Base-by-base conservation (phyloP, 1,284 basidiomycete genomes). In the Volvariella volvacea region DNA sequence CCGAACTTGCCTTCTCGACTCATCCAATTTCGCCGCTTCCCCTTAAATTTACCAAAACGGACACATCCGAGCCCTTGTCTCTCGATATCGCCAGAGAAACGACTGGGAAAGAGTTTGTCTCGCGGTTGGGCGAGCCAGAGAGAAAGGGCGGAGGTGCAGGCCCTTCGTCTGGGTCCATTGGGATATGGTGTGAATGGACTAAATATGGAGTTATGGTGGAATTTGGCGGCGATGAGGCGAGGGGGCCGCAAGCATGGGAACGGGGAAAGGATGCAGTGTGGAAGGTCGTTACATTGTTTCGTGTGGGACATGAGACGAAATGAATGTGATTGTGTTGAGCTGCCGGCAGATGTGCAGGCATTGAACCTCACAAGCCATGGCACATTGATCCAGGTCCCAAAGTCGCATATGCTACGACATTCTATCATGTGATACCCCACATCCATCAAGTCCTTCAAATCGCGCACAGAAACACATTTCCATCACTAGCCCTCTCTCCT, bases 151-250 rank as follows among this genome's bases (percentile, higher is more conserved):
- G 91, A 19, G 89, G 90, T 0, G 69, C 78, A 8, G 88, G 87
- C 0, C 87, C 87, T 6, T 83, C 83, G 10, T 78, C 75, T 7
- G 86, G 86, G n/a, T 89, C 85, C 33, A 88, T 93, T 51, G 82
- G 81, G 15, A 91, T 93, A 49, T 95, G 89, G 88, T 86, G 90
- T 52, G 91, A 94, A 61, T 94, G 90, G 90, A 71, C 77, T n/a
- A 72, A 67, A 48, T 73, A 84, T 45, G 88, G 88, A 1, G 57
- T 92, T 19, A 84, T 89, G 82, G 75, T 89, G 14, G 88, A 92
- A 57, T 89, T 89, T 63, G 85, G 83, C 1, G 87, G 85, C 2
- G 73, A 76, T 40, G 78, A 85, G 51, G 80, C 85, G 10, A 75
- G 73, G 46, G 88, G 88, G 1, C 80, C 84, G 2, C 79, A 86